Base-by-base conservation (phyloP, 805 yeast species). In the Torulaspora gathmanii region DNA sequence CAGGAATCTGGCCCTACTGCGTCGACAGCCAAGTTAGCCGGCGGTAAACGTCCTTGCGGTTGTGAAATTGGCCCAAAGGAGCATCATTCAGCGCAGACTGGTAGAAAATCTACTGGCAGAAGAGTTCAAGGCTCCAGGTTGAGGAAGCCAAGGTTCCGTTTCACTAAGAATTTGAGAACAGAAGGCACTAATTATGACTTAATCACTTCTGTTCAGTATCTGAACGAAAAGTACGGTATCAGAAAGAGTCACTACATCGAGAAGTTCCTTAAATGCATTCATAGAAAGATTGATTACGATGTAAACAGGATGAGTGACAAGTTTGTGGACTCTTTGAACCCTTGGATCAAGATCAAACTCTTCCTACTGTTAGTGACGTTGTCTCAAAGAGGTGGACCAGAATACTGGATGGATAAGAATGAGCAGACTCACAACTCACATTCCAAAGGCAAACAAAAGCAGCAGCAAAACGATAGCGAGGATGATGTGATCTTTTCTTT, bases 341-440 rank as follows among this genome's bases (percentile, higher is more conserved):
- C 65, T 1, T 58, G 62, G 66, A 54, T 55, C 10, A 65, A 60
- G 45, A 49, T 59, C 9, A 65, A 59, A 44, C 51, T 58, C 13
- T 65, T 61, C 38, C 49, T 59, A n/a, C 47, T 61, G 37, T 47
- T 61, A 33, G 67, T 58, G 7, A 60, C 63, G 1, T 50, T 59
- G 19, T 60, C 62, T 11, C 66, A 62, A 44, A 54, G 62, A 47
- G 68, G 69, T 38, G 69, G 69, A 0, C 66, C 69, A 5, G 68
- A 64, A 34, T 64, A 64, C 38, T 63, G 68, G 67, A 38, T 56
- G 40, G 67, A 63, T 30, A 60, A 62, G 44, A 46, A 46, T 27
- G 64, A 56, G 1, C 44, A 33, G 8, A 47, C 45, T 4, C 40
- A 31, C 13, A 46, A 44, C 15, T 25, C 46, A 15, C 41, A 43